These are phyloP conservation scores for Musa balbisiana DNA, from an alignment of 202 grass and related monocot species.

Conservation along the genomic window DNA sequence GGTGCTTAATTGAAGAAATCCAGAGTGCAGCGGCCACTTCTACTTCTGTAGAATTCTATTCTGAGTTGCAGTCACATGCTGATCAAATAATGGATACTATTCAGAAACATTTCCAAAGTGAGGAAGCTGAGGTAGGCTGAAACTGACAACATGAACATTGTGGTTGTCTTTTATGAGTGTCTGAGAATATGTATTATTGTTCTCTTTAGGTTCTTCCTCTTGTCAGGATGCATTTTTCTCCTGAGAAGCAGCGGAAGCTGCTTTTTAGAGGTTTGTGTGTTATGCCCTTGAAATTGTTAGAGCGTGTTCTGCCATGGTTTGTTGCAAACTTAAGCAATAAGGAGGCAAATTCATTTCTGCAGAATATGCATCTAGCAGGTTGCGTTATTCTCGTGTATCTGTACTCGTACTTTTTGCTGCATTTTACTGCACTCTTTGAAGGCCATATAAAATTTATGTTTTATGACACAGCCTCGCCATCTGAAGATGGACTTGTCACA, in stretches of 20 bases:
- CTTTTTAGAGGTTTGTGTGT: conserved; percentile 68
- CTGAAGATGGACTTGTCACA: conserved; percentile 67
- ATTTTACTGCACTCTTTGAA: conserved; percentile 16
- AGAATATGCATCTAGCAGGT: conserved; percentile 85
- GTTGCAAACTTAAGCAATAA: conserved; percentile 50
- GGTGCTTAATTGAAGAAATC: conserved; percentile 91
- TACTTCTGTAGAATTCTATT: conserved; percentile 59
- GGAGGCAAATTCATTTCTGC: conserved; percentile 65
- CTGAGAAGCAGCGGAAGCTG: conserved; percentile 77
- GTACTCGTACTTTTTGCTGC: neutral
- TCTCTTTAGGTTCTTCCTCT: conserved; percentile 76
- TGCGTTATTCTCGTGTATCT: conserved; percentile 2
- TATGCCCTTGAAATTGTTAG: conserved; percentile 87
- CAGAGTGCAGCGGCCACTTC: conserved; percentile 59
- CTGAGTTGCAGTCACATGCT: conserved; percentile 75
- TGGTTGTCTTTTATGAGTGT: conserved; percentile 1
- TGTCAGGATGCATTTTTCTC: conserved; percentile 75
- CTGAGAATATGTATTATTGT: neutral
- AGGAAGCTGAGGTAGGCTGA: conserved; percentile 68
- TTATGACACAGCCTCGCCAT: conserved; percentile 49
- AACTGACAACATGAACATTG: conserved; percentile 3
- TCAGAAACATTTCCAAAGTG: conserved; percentile 70
- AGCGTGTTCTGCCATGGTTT: conserved; percentile 84
- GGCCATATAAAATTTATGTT: conserved; percentile 5
- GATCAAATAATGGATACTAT: conserved; percentile 95